Base-by-base conservation (phyloP, 164 flowering plant species). In the Paratinospora sagittata region DNA sequence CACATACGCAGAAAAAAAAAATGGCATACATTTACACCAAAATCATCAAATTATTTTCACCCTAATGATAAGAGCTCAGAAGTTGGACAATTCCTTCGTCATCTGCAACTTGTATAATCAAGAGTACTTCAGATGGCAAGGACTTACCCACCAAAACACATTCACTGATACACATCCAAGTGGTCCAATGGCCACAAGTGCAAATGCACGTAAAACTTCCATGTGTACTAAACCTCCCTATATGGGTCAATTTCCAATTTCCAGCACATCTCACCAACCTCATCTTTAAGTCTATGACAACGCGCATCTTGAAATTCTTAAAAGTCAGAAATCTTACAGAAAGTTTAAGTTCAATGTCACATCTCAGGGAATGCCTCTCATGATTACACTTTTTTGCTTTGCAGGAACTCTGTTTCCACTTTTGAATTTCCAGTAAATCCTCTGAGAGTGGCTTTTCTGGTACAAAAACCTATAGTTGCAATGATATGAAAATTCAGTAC, bases 261-360 rank as follows among this genome's bases (percentile, higher is more conserved):
- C n/a, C n/a, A 21, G 19, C 58, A 52, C 58, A 14, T 8, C 10
- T 3, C 21, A 52, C 14, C 58, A 17, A 14, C 58, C 58, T 52
- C n/a, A 52, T 19, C 58, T 52, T 52, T 6, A 14, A 17, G n/a
- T 52, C 6, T 13, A 52, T 16, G 17, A 26, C 27, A 23, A 60
- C 57, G n/a, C n/a, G 8, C 27, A 43, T 27, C 37, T 60, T 63
- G 67, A 7, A 65, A 65, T 12, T 3, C 33, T 8, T 72, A 16
- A 73, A 62, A 68, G 36, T 63, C 73, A 63, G 58, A 72, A 37
- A 71, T 34, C 84, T 81, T 88, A 94, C 98, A 66, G 94, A 90
- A 67, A 94, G 96, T 79, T 92, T 94, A 70, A 94, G 88, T 71
- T 94, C 98, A 34, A 71, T 79, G 77, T 94, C 97, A 85, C 97